Conservation (phyloP, 306 rosid genomes). For the Medicago ruthenica region DNA sequence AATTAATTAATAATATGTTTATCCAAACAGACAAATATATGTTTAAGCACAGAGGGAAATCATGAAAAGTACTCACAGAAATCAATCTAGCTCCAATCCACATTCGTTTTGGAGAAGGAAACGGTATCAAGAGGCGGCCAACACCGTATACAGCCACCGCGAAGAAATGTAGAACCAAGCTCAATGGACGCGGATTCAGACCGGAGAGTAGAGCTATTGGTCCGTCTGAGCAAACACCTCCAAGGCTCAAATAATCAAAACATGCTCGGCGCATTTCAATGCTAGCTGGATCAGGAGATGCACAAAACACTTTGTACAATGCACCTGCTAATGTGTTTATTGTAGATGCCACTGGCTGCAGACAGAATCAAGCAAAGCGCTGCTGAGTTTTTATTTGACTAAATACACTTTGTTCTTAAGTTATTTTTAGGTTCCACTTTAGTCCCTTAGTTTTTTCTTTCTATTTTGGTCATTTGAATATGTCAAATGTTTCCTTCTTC, state of each 20-base stretch:
- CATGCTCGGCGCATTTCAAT: conserved; percentile 67
- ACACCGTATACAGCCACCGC: conserved; percentile 60
- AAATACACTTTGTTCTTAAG: no score
- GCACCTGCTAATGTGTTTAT: conserved; percentile 80
- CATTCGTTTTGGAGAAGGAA: conserved; percentile 61
- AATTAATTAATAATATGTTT: no score
- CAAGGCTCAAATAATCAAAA: conserved; percentile 70
- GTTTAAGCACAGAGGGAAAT: not conserved
- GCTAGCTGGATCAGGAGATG: conserved; percentile 68
- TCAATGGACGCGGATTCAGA: conserved; percentile 60
- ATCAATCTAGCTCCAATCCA: conserved; percentile 66
- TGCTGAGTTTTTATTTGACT: no score
- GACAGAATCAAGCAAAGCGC: conserved; percentile 14
- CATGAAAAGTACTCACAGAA: conserved; percentile 47
- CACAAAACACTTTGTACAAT: conserved; percentile 71
- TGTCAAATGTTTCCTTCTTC: no score
- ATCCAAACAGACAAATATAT: not conserved
- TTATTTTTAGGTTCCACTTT: no score
- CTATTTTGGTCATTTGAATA: no score
- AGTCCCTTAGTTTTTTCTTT: no score
- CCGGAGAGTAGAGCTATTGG: conserved; percentile 63
- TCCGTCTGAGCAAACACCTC: conserved; percentile 58
- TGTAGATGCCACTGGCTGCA: conserved; percentile 76
- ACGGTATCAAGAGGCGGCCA: conserved; percentile 57
- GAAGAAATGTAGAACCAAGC: conserved; percentile 63